phyloP scores from a whole-genome alignment of 1,284 basidiomycete species.

The Ganoderma resinaceum region DNA sequence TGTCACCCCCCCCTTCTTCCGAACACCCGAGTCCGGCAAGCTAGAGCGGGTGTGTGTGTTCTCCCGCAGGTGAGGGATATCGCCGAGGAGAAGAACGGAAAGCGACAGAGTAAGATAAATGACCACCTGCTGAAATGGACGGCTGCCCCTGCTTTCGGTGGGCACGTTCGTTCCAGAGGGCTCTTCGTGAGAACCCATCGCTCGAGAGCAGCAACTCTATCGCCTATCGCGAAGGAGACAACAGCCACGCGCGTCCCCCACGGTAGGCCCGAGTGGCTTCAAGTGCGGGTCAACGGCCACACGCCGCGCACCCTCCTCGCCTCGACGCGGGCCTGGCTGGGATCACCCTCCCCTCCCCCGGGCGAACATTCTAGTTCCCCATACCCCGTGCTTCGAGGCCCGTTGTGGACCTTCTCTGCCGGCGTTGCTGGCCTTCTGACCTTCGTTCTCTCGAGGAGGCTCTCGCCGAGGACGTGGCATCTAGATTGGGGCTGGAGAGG shows the following conservation, averaged over 20 bases:
- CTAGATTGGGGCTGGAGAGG: neutral
- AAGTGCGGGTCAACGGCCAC: neutral
- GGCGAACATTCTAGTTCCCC: neutral
- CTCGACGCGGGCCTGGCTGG: neutral
- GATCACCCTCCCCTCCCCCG: neutral
- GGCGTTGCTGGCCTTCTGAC: neutral
- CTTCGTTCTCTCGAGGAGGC: neutral
- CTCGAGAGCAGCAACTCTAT: slow-evolving; percentile 3
- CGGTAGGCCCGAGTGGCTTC: neutral
- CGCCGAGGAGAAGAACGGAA: slow-evolving; percentile 14
- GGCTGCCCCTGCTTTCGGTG: neutral
- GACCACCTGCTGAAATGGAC: slow-evolving; percentile 2
- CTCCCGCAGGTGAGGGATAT: neutral
- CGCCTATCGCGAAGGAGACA: neutral
- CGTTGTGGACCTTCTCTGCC: neutral
- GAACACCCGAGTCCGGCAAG: neutral
- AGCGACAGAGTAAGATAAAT: slow-evolving; percentile 9
- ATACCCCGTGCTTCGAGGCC: neutral
- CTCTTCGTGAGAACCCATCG: slow-evolving; percentile 3
- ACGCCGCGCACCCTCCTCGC: neutral
- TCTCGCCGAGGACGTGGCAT: neutral
- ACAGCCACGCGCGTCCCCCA: neutral
- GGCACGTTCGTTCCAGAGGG: slow-evolving; percentile 4
- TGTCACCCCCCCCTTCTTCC: neutral
- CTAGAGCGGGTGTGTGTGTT: neutral